phyloP scores from a whole-genome alignment of 192 early-diverging fungal genomes.

The Coemansia sp. region DNA sequence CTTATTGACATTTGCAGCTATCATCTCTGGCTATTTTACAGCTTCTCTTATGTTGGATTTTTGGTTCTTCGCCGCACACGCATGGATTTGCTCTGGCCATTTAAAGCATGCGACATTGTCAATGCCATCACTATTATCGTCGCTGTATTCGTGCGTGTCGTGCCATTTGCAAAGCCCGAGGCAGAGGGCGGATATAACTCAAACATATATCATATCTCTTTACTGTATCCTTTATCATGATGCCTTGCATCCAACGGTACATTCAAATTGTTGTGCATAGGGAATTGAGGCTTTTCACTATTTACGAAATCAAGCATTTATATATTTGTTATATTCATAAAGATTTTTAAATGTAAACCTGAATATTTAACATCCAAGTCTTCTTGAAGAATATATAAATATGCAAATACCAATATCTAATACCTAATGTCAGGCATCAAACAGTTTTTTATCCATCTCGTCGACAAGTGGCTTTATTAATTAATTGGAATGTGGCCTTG shows the following conservation, averaged over 20 bases:
- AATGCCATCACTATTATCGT: slow-evolving; percentile 28
- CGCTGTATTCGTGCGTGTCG: slow-evolving; percentile 40
- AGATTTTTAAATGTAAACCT: no score
- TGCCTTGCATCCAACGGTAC: slow-evolving; percentile 47
- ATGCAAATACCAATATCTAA: no score
- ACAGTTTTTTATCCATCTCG: no score
- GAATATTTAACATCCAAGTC: no score
- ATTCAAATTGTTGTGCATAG: slow-evolving; percentile 28
- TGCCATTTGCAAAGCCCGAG: slow-evolving; percentile 32
- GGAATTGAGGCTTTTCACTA: slow-evolving; percentile 24
- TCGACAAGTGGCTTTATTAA: no score
- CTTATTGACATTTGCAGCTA: slow-evolving; percentile 59
- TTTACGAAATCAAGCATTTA: no score
- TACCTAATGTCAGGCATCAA: no score
- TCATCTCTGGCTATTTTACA: slow-evolving; percentile 60
- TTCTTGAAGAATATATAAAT: no score
- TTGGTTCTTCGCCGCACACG: slow-evolving; percentile 50
- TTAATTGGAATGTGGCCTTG: no score
- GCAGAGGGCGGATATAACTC: slow-evolving; percentile 18
- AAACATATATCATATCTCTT: slow-evolving; percentile 43
- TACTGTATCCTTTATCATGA: slow-evolving; percentile 33
- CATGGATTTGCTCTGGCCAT: slow-evolving; percentile 45
- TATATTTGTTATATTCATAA: no score
- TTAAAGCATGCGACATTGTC: slow-evolving; percentile 40
- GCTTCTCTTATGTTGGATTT: slow-evolving; percentile 57